Base-by-base conservation (phyloP, 768 basidiomycete genomes). In the Pisolithus albus region DNA sequence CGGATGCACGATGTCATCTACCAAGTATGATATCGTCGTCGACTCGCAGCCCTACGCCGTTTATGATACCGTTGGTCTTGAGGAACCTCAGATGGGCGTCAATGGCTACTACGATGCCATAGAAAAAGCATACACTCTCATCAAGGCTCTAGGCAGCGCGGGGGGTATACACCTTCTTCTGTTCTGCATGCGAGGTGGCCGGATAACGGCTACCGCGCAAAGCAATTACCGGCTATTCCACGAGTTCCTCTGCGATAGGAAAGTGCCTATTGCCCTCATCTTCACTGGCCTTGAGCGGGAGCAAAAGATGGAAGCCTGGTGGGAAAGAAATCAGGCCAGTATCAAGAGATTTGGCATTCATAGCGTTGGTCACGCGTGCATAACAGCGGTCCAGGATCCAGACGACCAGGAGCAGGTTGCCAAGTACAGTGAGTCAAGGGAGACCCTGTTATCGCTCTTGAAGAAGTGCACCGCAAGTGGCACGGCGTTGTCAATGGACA, bases 141-240 rank as follows among this genome's bases (percentile, higher is more conserved):
- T 78, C 53, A 38, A 46, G 10, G 56, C 38, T 8, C 62, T 77
- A 9, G 28, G 52, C 26, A 44, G 38, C 2, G 49, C 52, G 32
- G 70, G 62, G 13, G 75, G 76, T 26, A 61, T 78, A 32, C 70
- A 64, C 50, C 72, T 78, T 13, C 65, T 77, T 5, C 51, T 76
- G 2, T 77, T 69, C 48, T 69, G 70, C 55, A 66, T 76, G 64
- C 68, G 70, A 4, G 71, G 65, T 0, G 68, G 72, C 3, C 59
- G 70, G 49, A 66, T 75, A 59, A 70, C 64, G 32, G 63, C 68
- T 16, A 61, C 67, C 0, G 59, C 64, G 38, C 63, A 66, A 46
- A 64, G 66, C 55, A 77, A 75, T 51, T 76, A 72, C 55, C 52
- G 58, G 26, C 53, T 75, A 18, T 73, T 75, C 56, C 56, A 60